These are phyloP conservation scores for Thelonectria rubi DNA, from an alignment of 2,329 filamentous ascomycete species.

Conservation along the genomic window DNA sequence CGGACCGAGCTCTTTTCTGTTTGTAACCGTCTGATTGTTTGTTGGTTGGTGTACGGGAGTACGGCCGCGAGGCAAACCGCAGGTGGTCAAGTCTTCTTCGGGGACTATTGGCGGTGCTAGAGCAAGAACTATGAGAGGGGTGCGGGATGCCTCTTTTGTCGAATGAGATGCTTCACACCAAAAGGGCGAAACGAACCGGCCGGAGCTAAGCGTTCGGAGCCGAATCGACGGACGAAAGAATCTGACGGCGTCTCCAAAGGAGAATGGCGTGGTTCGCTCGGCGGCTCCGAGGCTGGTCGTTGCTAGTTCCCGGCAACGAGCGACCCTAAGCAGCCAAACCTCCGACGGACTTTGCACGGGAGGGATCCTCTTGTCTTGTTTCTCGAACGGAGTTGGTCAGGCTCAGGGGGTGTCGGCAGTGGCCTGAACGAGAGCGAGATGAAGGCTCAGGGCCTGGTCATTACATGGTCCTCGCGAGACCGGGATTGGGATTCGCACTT, in stretches of 20 bases:
- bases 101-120: conserved; percentile 9
- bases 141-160: too few relatives aligned
- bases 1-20: conserved; percentile 9
- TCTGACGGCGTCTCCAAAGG: neutral
- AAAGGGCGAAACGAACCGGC: neutral
- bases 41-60: neutral
- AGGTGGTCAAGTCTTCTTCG: neutral
- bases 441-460: conserved; percentile 14
- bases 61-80: neutral
- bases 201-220: conserved; percentile 14
- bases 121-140: neutral
- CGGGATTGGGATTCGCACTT: conserved; percentile 31
- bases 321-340: conserved; percentile 14
- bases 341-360: conserved; percentile 30
- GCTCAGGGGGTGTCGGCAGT: neutral
- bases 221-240: conserved; percentile 19
- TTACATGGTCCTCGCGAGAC: neutral
- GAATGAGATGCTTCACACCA: neutral
- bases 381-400: conserved; percentile 5
- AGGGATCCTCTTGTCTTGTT: conserved; percentile 15
- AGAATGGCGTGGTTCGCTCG: neutral
- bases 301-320: conserved; percentile 15
- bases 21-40: neutral
- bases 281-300: neutral
- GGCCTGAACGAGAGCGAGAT: conserved; percentile 25